Evolutionary conservation across 805 yeast species (phyloP).

Genomic region (Pichia membranifaciens): DNA sequence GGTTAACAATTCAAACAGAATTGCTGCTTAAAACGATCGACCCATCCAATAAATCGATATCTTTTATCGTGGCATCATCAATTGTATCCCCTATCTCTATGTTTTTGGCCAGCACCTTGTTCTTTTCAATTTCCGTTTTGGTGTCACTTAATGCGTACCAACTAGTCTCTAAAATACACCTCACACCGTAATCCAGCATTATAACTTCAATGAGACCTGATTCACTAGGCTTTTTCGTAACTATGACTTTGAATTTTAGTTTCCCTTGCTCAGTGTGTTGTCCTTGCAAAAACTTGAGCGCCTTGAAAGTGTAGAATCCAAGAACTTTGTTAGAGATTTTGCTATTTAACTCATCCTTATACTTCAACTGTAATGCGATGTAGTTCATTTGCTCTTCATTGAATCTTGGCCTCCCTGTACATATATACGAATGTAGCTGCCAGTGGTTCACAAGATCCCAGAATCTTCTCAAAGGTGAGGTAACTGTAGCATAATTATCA

Average conservation of each 20-base stretch:
- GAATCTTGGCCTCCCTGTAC: slow-evolving; percentile 27
- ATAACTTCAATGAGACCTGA: slow-evolving; percentile 30
- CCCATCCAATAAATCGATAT: slow-evolving; percentile 41
- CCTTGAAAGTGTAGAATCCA: slow-evolving; percentile 29
- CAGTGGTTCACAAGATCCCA: slow-evolving; percentile 78
- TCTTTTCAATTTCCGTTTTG: slow-evolving; percentile 15
- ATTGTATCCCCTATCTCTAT: slow-evolving; percentile 42
- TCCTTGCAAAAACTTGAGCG: slow-evolving; percentile 22
- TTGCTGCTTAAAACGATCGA: slow-evolving; percentile 30
- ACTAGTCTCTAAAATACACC: slow-evolving; percentile 24
- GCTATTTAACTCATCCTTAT: slow-evolving; percentile 37
- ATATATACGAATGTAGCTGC: slow-evolving; percentile 51
- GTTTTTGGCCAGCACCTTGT: slow-evolving; percentile 19
- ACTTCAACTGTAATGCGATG: slow-evolving; percentile 38
- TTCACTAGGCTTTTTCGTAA: slow-evolving; percentile 37
- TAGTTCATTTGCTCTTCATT: slow-evolving; percentile 30
- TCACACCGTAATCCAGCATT: slow-evolving; percentile 30
- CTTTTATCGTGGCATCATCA: slow-evolving; percentile 34
- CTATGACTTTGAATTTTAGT: slow-evolving; percentile 37
- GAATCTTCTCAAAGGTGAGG: slow-evolving; percentile 84
- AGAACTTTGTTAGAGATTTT: slow-evolving; percentile 20
- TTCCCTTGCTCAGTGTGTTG: slow-evolving; percentile 17
- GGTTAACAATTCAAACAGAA: no score
- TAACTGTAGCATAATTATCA: slow-evolving; percentile 59
- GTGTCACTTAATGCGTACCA: slow-evolving; percentile 23